Percentiles rank a stretch among this genome's conserved stretches.
phyloP scores from a whole-genome alignment of 768 basidiomycete species.

The Austroboletus festivus region DNA sequence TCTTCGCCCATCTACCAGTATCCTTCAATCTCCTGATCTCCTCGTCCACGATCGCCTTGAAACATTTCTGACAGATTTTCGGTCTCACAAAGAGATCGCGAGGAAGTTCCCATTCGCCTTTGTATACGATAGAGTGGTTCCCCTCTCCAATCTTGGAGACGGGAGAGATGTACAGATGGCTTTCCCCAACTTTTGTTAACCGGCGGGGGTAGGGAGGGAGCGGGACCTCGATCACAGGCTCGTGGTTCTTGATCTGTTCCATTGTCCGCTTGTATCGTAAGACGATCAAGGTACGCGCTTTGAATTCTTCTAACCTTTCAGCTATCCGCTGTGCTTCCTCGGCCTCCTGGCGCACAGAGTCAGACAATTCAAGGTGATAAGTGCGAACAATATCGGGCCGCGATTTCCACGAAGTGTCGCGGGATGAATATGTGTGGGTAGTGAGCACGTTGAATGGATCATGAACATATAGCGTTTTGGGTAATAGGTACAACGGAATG shows the following conservation, averaged over 20 bases:
- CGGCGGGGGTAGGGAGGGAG: conserved; percentile 27
- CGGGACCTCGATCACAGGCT: conserved; percentile 29
- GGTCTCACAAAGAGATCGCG: conserved; percentile 36
- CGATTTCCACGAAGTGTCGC: conserved; percentile 25
- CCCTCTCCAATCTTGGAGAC: conserved; percentile 39
- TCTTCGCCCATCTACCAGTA: conserved; percentile 18
- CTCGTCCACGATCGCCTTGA: conserved; percentile 29
- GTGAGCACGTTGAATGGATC: conserved; percentile 39
- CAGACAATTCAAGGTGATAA: conserved; percentile 27
- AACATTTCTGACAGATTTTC: conserved; percentile 38
- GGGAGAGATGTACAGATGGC: conserved; percentile 49
- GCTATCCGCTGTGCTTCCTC: conserved; percentile 6
- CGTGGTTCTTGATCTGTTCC: conserved; percentile 22
- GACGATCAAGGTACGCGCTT: conserved; percentile 18
- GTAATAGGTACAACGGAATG: conserved; percentile 36
- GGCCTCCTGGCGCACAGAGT: background rate
- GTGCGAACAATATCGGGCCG: conserved; percentile 30
- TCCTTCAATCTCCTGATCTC: conserved; percentile 22
- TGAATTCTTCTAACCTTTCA: conserved; percentile 9
- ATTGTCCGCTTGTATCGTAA: conserved; percentile 17
- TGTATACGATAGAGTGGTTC: conserved; percentile 51
- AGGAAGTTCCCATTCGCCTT: conserved; percentile 52
- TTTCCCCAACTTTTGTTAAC: conserved; percentile 31
- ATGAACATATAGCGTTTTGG: conserved; percentile 41
- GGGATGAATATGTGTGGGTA: conserved; percentile 1